phyloP scores from a whole-genome alignment of 306 rosid genomes.

The Medicago truncatula region MtrunA17r5.0-ANR NC_053043.1:10240001-10240500 shows the following conservation, averaged over 20 bases:
- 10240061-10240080: background rate
- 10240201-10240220: background rate
- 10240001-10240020: no score
- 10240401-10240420: background rate
- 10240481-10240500: constrained; percentile 46
- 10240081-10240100: background rate
- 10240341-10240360: constrained; percentile 30
- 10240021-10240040: no score
- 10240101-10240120: background rate
- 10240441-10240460: constrained; percentile 12
- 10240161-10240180: background rate
- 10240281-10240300: constrained; percentile 32
- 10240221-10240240: constrained; percentile 6
- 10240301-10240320: background rate
- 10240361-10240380: constrained; percentile 23
- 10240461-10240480: constrained; percentile 6
- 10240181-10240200: background rate
- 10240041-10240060: background rate
- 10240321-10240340: constrained; percentile 23
- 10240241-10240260: constrained; percentile 32
- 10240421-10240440: constrained; percentile 10
- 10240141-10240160: background rate
- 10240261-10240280: constrained; percentile 29
- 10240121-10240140: background rate
- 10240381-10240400: constrained; percentile 35